Evolutionary conservation across 164 flowering plant genomes (phyloP).

Genomic region (Nelumbo lutea): DNA sequence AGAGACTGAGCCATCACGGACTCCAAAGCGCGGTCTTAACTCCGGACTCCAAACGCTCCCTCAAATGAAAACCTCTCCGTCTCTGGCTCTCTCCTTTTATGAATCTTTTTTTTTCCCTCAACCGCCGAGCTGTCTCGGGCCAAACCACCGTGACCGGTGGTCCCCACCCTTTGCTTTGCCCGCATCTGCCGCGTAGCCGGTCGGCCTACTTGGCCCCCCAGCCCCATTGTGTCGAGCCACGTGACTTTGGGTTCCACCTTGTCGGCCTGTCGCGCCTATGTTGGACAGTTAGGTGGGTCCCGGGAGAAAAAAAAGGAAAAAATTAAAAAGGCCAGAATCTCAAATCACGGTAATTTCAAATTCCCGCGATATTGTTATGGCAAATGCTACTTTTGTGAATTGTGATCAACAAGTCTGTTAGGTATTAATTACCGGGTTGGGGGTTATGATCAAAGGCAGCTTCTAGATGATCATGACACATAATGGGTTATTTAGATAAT

Average conservation of each 20-base stretch:
- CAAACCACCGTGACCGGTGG: background rate
- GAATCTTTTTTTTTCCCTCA: no score
- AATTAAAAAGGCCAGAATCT: background rate
- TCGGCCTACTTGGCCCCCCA: slow-evolving; percentile 22
- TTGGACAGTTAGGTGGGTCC: slow-evolving; percentile 7
- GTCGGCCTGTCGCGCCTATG: slow-evolving; percentile 21
- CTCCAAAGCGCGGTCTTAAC: no score
- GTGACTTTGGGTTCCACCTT: slow-evolving; percentile 16
- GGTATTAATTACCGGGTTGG: no score
- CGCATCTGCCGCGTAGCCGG: slow-evolving; percentile 19
- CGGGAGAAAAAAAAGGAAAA: background rate
- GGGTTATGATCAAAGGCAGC: no score
- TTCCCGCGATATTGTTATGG: background rate
- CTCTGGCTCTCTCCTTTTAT: no score
- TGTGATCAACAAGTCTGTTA: no score
- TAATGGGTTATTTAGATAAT: no score
- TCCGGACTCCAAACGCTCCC: no score
- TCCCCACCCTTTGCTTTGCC: background rate
- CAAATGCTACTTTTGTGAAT: no score
- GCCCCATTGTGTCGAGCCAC: slow-evolving; percentile 4
- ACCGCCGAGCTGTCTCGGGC: background rate
- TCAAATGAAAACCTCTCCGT: no score
- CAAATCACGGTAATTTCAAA: background rate
- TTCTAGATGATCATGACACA: no score
- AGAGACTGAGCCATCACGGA: no score